Base-by-base conservation (phyloP, 169 alveolate genomes). In the Plasmodium coatneyi region DNA sequence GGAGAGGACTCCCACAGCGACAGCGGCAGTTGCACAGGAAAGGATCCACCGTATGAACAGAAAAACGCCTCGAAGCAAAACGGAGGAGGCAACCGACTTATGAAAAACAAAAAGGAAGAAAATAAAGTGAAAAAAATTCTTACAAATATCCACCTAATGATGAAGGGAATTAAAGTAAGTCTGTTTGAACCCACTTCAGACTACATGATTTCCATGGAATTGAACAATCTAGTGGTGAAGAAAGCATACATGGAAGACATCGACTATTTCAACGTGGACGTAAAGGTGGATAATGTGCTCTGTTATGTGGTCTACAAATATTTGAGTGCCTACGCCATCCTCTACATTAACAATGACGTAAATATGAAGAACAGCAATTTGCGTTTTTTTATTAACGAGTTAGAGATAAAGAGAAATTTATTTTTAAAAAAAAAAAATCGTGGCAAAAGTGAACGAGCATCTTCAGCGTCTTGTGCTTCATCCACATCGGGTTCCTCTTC, bases 181-280 rank as follows among this genome's bases (percentile, higher is more conserved):
- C 46, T 84, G 16, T 74, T 76, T 19, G 86, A 84, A 6, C 82
- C 76, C n/a, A 32, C 86, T 0, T 84, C 86, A 2, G 84, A 76
- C 30, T 84, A 84, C 80, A 54, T 84, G 3, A 84, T 84, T 28
- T 49, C 93, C 0, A 34, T 84, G 56, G 93, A 84, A 14, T 10
- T 84, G 6, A 60, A 72, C 43, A 72, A 84, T 12, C 54, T 84
- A 22, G 39, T 66, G 6, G 66, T 84, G 39, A 84, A 36, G 41
- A 84, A 84, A 19, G 71, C 60, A 32, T 70, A 84, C 80, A 84
- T 84, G 78, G 93, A 72, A 32, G 70, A 84, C 66, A 84, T 84
- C 1, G 78, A 78, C 4, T 76, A 84, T 46, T 84, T 74, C 32
- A 84, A 84, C 66, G 93, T 84, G 16, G 93, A 84, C 6, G 43